Conservation (phyloP, 768 basidiomycete genomes). For the Piloderma croceum region DNA sequence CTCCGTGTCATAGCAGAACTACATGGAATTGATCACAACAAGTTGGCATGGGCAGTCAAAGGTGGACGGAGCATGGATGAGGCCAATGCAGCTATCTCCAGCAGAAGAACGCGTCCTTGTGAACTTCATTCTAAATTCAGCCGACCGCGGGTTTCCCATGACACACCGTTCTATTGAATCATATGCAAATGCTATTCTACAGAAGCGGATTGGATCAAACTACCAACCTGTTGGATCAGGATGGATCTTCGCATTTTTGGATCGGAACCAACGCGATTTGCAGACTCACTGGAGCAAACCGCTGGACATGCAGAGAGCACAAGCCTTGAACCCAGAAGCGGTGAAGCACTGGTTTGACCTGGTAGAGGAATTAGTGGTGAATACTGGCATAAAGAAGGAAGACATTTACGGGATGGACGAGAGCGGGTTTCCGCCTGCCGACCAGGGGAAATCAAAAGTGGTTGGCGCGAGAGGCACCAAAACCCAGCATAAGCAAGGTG, state of each 20-base stretch:
- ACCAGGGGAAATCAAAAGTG: constrained; percentile 29
- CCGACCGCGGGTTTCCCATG: too few species aligned
- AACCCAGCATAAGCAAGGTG: too few species aligned
- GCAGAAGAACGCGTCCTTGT: constrained; percentile 26
- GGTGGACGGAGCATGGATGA: constrained; percentile 14
- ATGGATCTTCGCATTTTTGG: too few species aligned
- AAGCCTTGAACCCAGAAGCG: constrained; percentile 22
- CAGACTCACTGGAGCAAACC: constrained; percentile 30
- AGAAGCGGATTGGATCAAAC: too few species aligned
- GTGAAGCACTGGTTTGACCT: constrained; percentile 30
- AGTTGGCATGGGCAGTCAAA: constrained; percentile 13
- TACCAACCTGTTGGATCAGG: too few species aligned
- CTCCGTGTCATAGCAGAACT: constrained; percentile 6
- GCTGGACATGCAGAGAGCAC: constrained; percentile 26
- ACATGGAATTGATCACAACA: constrained; percentile 1
- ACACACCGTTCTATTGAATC: too few species aligned
- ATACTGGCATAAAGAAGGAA: constrained; percentile 14
- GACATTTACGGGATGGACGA: too few species aligned
- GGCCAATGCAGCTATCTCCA: constrained; percentile 22
- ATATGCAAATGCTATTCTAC: too few species aligned
- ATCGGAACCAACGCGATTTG: constrained; percentile 21
- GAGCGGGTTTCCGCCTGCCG: constrained; percentile 37
- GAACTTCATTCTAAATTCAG: constrained; percentile 22
- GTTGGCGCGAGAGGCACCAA: too few species aligned
- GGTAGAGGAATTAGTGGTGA: constrained; percentile 21